Conservation (phyloP, 108 stramenopile genomes). For the Fragilaria radians region DNA sequence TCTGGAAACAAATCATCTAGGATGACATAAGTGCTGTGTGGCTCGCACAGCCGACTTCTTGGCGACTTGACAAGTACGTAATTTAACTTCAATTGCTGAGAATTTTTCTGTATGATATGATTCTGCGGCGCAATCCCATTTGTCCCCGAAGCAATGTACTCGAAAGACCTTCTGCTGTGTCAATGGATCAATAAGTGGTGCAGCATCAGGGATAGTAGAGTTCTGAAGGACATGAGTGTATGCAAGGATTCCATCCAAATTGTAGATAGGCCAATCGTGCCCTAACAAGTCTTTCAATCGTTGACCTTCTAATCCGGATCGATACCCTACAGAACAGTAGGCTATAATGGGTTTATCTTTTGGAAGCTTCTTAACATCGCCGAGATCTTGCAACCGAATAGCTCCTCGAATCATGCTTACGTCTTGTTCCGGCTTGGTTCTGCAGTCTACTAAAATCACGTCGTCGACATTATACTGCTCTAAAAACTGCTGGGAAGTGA, state of each 20-base stretch:
- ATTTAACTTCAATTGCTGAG: no score
- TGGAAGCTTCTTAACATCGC: not conserved
- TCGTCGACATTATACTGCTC: not conserved
- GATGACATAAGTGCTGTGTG: no score
- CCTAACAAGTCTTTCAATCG: slow-evolving; percentile 14
- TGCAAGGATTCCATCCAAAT: slow-evolving; percentile 20
- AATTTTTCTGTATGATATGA: no score
- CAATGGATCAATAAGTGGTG: no score
- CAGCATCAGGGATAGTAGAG: no score
- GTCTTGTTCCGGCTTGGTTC: slow-evolving; percentile 26
- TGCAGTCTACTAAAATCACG: slow-evolving; percentile 30
- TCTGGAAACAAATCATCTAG: no score
- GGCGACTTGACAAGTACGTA: no score
- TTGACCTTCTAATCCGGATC: slow-evolving; percentile 44
- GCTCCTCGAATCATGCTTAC: slow-evolving; percentile 49
- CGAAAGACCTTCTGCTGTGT: no score
- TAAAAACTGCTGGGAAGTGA: no score
- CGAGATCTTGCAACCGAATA: slow-evolving; percentile 32
- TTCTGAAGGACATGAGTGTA: slow-evolving; percentile 24
- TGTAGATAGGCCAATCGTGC: slow-evolving; percentile 11
- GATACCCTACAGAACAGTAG: slow-evolving; percentile 64
- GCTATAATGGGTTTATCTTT: slow-evolving; percentile 20
- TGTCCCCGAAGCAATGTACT: no score
- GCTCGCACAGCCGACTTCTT: no score
- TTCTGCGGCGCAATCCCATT: no score